Evolutionary conservation across 2,329 filamentous ascomycete genomes (phyloP), one percentile per base, ranked within the genome.

Genomic region (Hypoxylon sp.): DNA sequence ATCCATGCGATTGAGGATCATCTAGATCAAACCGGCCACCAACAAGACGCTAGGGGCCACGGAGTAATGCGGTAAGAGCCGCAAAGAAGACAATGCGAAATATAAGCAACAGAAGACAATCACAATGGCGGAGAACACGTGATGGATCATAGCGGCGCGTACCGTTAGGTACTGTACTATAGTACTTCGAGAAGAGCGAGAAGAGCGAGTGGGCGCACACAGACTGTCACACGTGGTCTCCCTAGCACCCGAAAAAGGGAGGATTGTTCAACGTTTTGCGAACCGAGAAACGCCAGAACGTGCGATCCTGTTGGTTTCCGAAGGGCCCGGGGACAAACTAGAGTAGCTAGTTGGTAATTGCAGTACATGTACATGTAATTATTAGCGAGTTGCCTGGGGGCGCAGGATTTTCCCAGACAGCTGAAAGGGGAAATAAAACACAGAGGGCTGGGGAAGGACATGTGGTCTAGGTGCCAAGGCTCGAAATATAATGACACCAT

Each of bases 381-480:
- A n/a, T n/a, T n/a, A n/a, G n/a, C n/a, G n/a, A 21, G 30, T 29
- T 41, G 13, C 40, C 12, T 34, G 32, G 8, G 31, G 25, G 11
- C 20, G 21, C 34, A 29, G 29, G 26, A 15, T 12, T 34, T 43
- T 34, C 19, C 30, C 29, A 16, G 17, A 31, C 9, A 51, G 56
- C 56, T 54, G 52, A 56, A 55, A 51, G 38, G 40, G 40, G 43
- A 42, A 55, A 52, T 49, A 40, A 52, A 50, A 46, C 42, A 41
- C n/a, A 49, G 32, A 46, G n/a, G 51, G 51, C 35, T 44, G 29
- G 43, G 20, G 38, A 51, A 40, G 17, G 47, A 17, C n/a, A n/a
- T n/a, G 29, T 43, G 42, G 32, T 37, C 36, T 42, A 21, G 27
- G 12, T 53, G 49, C 56, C 52, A 56, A 59, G 56, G 16, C 25